These are phyloP conservation scores for Quambalaria eucalypti DNA, from an alignment of 1,284 basidiomycete genomes.

Conservation along the genomic window DNA sequence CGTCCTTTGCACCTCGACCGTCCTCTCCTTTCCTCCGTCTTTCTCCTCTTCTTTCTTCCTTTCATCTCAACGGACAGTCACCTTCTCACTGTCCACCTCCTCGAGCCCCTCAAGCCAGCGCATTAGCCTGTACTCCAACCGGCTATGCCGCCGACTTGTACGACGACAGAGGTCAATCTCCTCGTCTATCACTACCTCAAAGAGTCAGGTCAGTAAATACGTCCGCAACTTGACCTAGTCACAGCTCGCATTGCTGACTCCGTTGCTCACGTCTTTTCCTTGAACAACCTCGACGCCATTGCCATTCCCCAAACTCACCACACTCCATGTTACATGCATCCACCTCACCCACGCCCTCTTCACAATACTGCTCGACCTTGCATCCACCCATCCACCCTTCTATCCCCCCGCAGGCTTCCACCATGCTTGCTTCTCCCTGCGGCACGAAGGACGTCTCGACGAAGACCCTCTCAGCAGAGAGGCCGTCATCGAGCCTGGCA, in stretches of 20 bases:
- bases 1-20: too few relatives aligned
- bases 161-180: conserved; percentile 42
- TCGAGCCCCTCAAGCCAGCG: background rate
- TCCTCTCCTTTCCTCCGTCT: too few relatives aligned
- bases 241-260: too few relatives aligned
- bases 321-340: background rate
- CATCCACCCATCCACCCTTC: background rate
- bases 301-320: too few relatives aligned
- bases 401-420: conserved; percentile 19
- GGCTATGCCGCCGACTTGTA: conserved; percentile 33
- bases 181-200: conserved; percentile 46
- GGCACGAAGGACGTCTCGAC: conserved; percentile 42
- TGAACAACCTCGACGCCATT: too few relatives aligned
- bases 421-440: conserved; percentile 37
- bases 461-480: conserved; percentile 38
- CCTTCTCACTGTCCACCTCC: background rate
- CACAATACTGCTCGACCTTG: background rate
- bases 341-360: background rate
- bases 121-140: too few relatives aligned
- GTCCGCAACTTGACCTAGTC: too few relatives aligned
- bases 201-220: conserved; percentile 26
- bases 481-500: conserved; percentile 40
- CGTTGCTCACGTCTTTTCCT: too few relatives aligned
- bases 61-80: background rate
- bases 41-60: background rate